A percentile compares a stretch with the other conserved stretches of the same genome.
Conservation (phyloP, 805 yeast species). For the Ogataea trehaloabstinens region DNA sequence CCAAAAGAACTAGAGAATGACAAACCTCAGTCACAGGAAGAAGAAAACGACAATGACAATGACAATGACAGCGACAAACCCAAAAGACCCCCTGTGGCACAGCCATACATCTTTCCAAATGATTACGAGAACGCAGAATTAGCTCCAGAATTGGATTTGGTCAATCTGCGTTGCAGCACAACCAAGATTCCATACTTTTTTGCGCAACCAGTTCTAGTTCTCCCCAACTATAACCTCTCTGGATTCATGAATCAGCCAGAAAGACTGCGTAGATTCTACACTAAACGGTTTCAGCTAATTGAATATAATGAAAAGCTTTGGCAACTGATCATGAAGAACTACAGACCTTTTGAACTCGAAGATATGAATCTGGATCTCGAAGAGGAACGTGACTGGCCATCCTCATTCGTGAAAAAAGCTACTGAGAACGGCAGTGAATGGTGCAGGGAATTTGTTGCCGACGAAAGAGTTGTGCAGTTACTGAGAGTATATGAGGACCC, state of each 20-base stretch:
- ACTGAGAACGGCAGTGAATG: slow-evolving; percentile 76
- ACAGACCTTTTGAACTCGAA: slow-evolving; percentile 50
- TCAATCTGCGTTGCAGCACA: slow-evolving; percentile 29
- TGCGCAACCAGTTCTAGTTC: slow-evolving; percentile 74
- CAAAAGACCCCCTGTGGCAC: slow-evolving; percentile 47
- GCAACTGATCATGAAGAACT: slow-evolving; percentile 37
- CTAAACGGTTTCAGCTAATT: slow-evolving; percentile 51
- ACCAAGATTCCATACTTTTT: slow-evolving; percentile 55
- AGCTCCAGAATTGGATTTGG: slow-evolving; percentile 59
- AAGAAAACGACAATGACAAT: slow-evolving; percentile 29
- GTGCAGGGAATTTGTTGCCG: slow-evolving; percentile 72
- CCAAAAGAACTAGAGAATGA: slow-evolving; percentile 22
- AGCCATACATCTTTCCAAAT: slow-evolving; percentile 60
- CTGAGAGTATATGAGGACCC: slow-evolving; percentile 43
- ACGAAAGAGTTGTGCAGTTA: slow-evolving; percentile 58
- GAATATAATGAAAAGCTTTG: slow-evolving; percentile 29
- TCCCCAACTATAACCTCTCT: slow-evolving; percentile 71
- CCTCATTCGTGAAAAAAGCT: slow-evolving; percentile 79
- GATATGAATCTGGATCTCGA: slow-evolving; percentile 44
- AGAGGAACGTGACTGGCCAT: slow-evolving; percentile 89
- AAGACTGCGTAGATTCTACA: slow-evolving; percentile 76
- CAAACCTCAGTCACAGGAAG: slow-evolving; percentile 10
- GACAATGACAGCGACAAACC: slow-evolving; percentile 25
- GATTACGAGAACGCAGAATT: slow-evolving; percentile 54
- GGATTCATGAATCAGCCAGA: slow-evolving; percentile 79